Evolutionary conservation across 2,329 filamentous ascomycete species (phyloP).

Genomic region (Trichophyton simii): DNA sequence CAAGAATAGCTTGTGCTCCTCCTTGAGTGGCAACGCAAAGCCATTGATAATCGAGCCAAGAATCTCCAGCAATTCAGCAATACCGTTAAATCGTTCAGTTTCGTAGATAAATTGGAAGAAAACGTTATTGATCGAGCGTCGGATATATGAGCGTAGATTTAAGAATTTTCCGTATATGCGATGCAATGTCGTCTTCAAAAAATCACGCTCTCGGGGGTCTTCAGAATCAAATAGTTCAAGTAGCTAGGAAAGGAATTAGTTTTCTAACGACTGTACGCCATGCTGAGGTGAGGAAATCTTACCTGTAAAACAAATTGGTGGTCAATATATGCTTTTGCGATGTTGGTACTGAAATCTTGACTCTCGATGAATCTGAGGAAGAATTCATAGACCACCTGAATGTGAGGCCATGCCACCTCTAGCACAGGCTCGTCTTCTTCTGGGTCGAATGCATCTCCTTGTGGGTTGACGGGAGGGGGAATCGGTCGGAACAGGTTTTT

Average conservation of each 20-base stretch:
- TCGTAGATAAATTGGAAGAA: conserved; percentile 99
- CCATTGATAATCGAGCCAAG: conserved; percentile 98
- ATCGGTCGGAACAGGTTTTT: conserved; percentile 98
- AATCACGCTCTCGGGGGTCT: conserved; percentile 90
- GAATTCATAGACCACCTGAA: conserved; percentile 98
- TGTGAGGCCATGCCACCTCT: conserved; percentile 97
- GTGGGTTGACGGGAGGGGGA: conserved; percentile 90
- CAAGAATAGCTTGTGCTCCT: conserved; percentile 96
- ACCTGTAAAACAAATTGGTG: conserved; percentile 87
- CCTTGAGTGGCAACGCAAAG: conserved; percentile 89
- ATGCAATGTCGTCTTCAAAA: conserved; percentile 94
- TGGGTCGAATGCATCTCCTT: conserved; percentile 95
- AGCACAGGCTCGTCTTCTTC: conserved; percentile 97
- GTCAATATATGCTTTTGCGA: conserved; percentile 96
- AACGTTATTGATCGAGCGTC: conserved; percentile 98
- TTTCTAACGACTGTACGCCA: conserved; percentile 8
- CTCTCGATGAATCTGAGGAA: conserved; percentile 98
- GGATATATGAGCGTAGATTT: conserved; percentile 91
- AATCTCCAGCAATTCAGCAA: conserved; percentile 91
- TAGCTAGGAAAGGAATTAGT: conserved; percentile 39
- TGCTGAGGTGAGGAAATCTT: conserved; percentile 16
- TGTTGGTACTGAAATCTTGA: conserved; percentile 99
- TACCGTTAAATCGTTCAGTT: conserved; percentile 95
- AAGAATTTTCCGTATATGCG: conserved; percentile 98
- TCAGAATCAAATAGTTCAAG: conserved; percentile 98